Base-by-base conservation (phyloP, 2,329 filamentous ascomycete species). In the Fusarium sp. region DNA sequence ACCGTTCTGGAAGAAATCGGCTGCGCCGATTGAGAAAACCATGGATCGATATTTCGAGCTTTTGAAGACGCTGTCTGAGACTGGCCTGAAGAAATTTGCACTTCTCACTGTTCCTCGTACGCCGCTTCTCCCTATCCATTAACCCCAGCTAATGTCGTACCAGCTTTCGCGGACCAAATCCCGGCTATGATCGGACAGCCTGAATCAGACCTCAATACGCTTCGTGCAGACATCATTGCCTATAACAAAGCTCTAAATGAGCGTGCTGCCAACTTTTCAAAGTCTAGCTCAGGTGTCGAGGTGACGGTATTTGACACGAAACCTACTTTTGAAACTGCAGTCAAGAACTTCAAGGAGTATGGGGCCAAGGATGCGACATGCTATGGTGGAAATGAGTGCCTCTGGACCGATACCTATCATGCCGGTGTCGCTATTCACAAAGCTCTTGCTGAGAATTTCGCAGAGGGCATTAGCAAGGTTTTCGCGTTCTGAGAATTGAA, bases 361-460 rank as follows among this genome's bases (percentile, higher is more conserved):
- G 63, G 67, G 12, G 63, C 67, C 22, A 71, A 66, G 18, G 59
- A 71, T 8, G 54, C 63, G 15, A 68, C 54, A 4, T 72, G 70
- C 12, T 69, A 57, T 20, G 61, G 69, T 8, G 58, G 47, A 14
- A 69, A 22, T 12, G 64, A 63, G 11, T 72, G 63, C 15, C 59
- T 72, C 10, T 73, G 70, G 63, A 62, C 57, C 22, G 70, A 73
- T 26, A 63, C 55, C 4, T 73, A 72, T 26, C 68, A 73, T n/a
- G 60, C 70, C 0, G 64, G 68, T 17, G 45, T 42, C 24, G 51
- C 63, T 51, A 64, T 73, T 28, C 60, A 73, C n/a, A 72, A 69
- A 44, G 22, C 63, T 22, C 50, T 73, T 11, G 63, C 70, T 7
- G 42, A 62, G 45, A 61, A 67, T 11, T 63, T 73, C 8, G 56